A percentile compares a stretch with the other conserved stretches of the same genome.
Conservation (phyloP, 768 basidiomycete species). For the Suillus subaureus region DNA sequence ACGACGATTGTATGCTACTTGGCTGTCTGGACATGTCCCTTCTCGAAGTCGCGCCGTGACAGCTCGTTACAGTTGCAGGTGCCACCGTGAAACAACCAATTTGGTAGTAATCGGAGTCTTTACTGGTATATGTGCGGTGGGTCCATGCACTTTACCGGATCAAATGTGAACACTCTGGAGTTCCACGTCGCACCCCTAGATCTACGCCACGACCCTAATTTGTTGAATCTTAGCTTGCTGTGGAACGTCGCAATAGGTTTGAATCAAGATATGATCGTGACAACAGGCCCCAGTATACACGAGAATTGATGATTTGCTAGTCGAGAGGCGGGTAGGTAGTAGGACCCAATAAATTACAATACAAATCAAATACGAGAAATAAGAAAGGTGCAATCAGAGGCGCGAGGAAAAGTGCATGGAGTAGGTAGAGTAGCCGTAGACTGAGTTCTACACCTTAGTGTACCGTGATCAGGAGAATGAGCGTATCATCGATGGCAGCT, state of each 20-base stretch:
- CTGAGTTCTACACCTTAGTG: background rate
- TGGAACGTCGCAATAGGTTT: background rate
- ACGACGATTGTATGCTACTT: conserved; percentile 23
- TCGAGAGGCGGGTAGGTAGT: background rate
- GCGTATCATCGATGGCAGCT: conserved; percentile 4
- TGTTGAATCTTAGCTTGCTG: no score
- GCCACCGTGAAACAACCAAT: background rate
- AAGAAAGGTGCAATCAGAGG: conserved; percentile 8
- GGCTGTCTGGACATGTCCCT: conserved; percentile 28
- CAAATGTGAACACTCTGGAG: background rate
- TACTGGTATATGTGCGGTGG: background rate
- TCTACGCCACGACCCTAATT: background rate
- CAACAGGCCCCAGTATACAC: background rate
- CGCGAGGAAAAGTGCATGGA: conserved; percentile 4
- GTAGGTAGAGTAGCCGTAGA: conserved; percentile 5
- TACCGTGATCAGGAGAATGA: conserved; percentile 5
- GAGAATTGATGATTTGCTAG: background rate
- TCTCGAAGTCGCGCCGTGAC: background rate
- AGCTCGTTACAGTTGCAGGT: background rate
- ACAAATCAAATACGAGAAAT: conserved; percentile 13
- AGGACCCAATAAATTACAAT: conserved; percentile 10
- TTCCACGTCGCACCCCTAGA: background rate
- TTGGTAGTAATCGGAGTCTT: conserved; percentile 1
- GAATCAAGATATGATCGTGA: background rate
- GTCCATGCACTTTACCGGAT: background rate